Base-by-base conservation (phyloP, 176 grass and related monocot species). In the Poa annua region DNA sequence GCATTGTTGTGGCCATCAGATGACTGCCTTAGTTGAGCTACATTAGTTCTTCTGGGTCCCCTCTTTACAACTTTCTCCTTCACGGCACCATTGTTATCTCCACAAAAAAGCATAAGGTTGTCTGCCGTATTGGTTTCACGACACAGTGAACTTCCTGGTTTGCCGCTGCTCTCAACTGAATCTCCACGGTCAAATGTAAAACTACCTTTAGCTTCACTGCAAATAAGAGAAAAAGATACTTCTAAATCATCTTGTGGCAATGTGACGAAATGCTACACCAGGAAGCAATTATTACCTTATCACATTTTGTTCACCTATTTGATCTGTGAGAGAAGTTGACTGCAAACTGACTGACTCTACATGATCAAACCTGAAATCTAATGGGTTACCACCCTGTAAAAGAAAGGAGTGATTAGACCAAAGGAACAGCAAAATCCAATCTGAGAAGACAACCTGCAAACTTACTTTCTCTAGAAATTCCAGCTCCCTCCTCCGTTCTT, bases 391-490 rank as follows among this genome's bases (percentile, higher is more conserved):
- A 75, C 96, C 96, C 96, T 98, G 79, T 35, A 55, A 92, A 85
- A 86, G 55, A 81, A 29, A 80, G 24, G 86, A 66, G 38, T 41
- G 45, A 88, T 84, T 53, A 91, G 53, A 53, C 10, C 71, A 62
- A 78, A 45, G 26, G 25, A 88, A 57, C 29, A 38, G 65, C 7
- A 63, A 75, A 74, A 82, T 78, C 16, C 34, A 60, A 81, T 71
- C 19, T 16, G 34, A 69, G 29, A 51, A 71, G 71, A 65, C 35
- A 71, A 81, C 21, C 48, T 5, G 3, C 44, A 9, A 81, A 60
- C 76, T 42, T 91, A 95, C 96, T 83, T 95, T 95, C 83, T 93
- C 92, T 81, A 98, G 89, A 87, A 93, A 98, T 57, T 98, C 92
- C 77, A 98, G 64, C 80, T 98, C 96, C 67, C 89, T 90, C 76